Evolutionary conservation across 305 asterid species (phyloP), one percentile per base, ranked within the genome.

Genomic region (Nicotiana rustica): DNA sequence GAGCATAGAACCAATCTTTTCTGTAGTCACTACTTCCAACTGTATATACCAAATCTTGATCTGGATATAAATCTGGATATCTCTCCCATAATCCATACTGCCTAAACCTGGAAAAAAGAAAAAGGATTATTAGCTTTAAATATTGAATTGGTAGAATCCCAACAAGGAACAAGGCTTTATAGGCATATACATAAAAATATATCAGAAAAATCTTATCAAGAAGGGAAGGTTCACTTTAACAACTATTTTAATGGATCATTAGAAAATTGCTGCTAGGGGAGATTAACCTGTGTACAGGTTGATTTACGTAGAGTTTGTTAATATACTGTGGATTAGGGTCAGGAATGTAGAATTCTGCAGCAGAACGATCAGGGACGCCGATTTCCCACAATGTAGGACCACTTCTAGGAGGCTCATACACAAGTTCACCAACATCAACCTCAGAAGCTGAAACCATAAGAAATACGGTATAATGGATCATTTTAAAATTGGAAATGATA

Each of bases 311-410:
- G 3, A 93, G 89, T 75, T 90, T 93, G 84, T 93, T 93, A 52
- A 92, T 83, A 19, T 89, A 91, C 36, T 75, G 83, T 1, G 94
- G 93, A 67, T 91, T 81, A 5, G 97, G 95, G 61, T 93, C 91
- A 6, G 97, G 96, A 41, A 93, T 66, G 36, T 85, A 91, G 87
- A 91, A 93, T 60, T 90, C 90, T 80, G 84, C 87, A 55, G 93
- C 95, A 19, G 93, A 70, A 9, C 96, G 94, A 82, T 93, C 94
- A 18, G 96, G 97, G 15, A 87, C 29, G 64, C 97, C 97, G n/a
- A 93, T 92, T 88, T 93, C 97, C 97, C 96, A 93, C 21, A 91
- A 55, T 2, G 96, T 93, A 9, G 95, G 90, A n/a, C 97, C 97
- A 15, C 89, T 88, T 29, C 95, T 88, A 0, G 90, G 90, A 29